Percentiles rank a stretch among this genome's conserved stretches.
phyloP scores from a whole-genome alignment of 2,329 filamentous ascomycete species.

The Thyridium curvatum region DNA sequence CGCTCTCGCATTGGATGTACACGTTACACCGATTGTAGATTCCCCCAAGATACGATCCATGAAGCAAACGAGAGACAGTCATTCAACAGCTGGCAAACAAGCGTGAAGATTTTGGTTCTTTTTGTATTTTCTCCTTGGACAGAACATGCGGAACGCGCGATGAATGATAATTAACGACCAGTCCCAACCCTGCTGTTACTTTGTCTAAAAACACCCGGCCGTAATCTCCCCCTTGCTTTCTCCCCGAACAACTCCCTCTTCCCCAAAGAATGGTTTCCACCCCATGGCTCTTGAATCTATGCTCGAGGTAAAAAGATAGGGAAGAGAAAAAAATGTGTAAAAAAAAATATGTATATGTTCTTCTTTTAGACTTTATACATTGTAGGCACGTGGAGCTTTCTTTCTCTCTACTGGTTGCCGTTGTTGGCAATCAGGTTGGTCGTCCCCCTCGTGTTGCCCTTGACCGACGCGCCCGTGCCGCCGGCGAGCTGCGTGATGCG shows the following conservation, averaged over 20 bases:
- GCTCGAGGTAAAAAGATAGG: no score
- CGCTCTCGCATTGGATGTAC: background rate
- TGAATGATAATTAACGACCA: no score
- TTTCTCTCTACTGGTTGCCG: slow-evolving; percentile 29
- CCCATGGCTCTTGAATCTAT: background rate
- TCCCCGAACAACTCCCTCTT: background rate
- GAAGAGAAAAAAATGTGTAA: background rate
- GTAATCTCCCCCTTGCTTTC: background rate
- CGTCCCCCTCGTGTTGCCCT: slow-evolving; percentile 34
- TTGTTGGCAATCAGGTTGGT: slow-evolving; percentile 53
- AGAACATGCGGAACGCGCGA: no score
- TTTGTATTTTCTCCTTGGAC: no score
- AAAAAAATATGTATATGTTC: no score
- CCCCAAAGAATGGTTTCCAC: background rate
- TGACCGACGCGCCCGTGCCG: slow-evolving; percentile 36
- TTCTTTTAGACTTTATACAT: no score
- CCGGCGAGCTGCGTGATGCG: slow-evolving; percentile 47
- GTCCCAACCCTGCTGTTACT: no score
- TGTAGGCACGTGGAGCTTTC: no score
- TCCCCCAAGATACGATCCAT: background rate
- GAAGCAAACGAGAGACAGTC: background rate
- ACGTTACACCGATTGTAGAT: background rate
- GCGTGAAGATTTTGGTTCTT: no score
- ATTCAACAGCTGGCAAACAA: no score
- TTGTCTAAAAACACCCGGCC: background rate